These are phyloP conservation scores for Trypanosoma congolense DNA, from an alignment of 208 protist genomes.

Conservation along the genomic window DNA sequence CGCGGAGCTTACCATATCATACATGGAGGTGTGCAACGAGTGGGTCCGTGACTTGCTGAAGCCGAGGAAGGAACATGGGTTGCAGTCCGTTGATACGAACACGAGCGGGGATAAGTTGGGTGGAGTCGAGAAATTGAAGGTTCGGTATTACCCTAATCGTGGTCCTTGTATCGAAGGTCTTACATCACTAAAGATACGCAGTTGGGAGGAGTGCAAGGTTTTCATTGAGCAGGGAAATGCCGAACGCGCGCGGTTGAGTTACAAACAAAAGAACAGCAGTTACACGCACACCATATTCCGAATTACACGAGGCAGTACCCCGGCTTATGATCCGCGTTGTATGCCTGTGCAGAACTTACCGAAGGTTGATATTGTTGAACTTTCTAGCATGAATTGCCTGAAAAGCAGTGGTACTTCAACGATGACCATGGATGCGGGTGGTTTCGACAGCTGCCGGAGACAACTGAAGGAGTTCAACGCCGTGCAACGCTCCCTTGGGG, in stretches of 20 bases:
- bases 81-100: neutral
- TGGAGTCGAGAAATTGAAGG: constrained; percentile 54
- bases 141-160: constrained; percentile 57
- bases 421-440: neutral
- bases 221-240: constrained; percentile 65
- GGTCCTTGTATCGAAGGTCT: constrained; percentile 79
- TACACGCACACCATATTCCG: constrained; percentile 95
- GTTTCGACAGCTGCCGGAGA: constrained; percentile 24
- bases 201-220: constrained; percentile 58
- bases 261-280: constrained; percentile 89
- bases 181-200: constrained; percentile 59
- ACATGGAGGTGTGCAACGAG: constrained; percentile 90
- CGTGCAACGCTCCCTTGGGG: constrained; percentile 74
- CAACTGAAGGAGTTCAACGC: constrained; percentile 62
- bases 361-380: constrained; percentile 79
- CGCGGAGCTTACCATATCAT: constrained; percentile 49
- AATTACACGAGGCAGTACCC: constrained; percentile 70
- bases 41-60: constrained; percentile 76
- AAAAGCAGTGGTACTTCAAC: neutral
- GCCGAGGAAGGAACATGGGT: constrained; percentile 29
- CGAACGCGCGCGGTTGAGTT: constrained; percentile 64
- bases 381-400: constrained; percentile 65
- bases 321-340: constrained; percentile 46
- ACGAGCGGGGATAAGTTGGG: neutral
- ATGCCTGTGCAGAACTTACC: constrained; percentile 35